Base-by-base conservation (phyloP, 2,329 filamentous ascomycete genomes). In the Penicillium sp. region DNA sequence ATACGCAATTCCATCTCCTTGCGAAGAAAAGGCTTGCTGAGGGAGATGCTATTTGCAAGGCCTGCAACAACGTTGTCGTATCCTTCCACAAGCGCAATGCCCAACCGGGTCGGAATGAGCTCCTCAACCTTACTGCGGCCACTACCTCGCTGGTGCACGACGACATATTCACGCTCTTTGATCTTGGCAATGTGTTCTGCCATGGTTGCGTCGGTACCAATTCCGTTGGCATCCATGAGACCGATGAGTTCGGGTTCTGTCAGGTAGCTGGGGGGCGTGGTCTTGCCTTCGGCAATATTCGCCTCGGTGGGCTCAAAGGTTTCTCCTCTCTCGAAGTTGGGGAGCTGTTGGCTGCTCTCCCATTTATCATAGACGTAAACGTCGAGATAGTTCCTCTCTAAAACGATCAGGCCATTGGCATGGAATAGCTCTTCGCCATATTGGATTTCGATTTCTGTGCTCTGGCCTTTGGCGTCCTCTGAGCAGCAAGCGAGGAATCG, bases 1-100 rank as follows among this genome's bases (percentile, higher is more conserved):
- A 99, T 96, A 69, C 91, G 90, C 55, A 90, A 76, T 73, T 99
- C 94, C 90, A 96, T 96, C 78, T 99, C 91, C 73, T 97, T 97
- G 50, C 94, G 86, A 54, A 99, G 77, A 68, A 97, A 97, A 0
- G 94, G 94, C 72, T 97, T 97, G 69, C 91, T 90, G 45, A 99
- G 81, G 65, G 91, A 96, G 39, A 72, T 70, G 42, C 70, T 73
- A 56, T 74, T 70, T 10, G 67, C 61, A 24, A 88, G 91, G 63
- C 96, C 92, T 57, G 95, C 87, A 50, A 91, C 90, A 81, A 99
- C 92, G 60, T 88, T 86, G 70, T 99, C 92, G 66, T 97, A 99
- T 1, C 94, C 94, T 70, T 95, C 84, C 55, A 97, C 92, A 47
- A 99, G 79, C 16, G 94, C 92, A 22, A 97, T 85, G 3, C 94